Evolutionary conservation across 768 basidiomycete genomes (phyloP).

Genomic region (Lactarius hatsudake): DNA sequence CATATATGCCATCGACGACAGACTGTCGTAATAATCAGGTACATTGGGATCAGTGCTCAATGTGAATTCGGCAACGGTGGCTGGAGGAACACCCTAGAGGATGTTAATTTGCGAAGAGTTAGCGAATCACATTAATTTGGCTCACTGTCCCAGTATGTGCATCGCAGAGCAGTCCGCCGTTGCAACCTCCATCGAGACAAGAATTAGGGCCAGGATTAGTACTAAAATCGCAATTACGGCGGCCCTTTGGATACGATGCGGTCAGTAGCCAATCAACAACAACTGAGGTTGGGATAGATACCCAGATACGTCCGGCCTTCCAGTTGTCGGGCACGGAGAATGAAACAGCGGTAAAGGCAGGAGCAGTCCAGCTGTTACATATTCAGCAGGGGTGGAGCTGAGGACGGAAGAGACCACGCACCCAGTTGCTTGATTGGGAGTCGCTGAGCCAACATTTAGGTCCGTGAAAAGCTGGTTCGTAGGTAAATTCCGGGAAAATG

Average conservation of each 20-base stretch:
- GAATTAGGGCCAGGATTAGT: constrained; percentile 35
- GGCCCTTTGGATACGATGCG: constrained; percentile 30
- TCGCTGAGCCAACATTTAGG: constrained; percentile 33
- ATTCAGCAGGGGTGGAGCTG: not conserved
- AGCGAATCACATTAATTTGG: not conserved
- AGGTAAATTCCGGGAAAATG: not conserved
- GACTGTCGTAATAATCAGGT: constrained; percentile 37
- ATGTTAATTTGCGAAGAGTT: not conserved
- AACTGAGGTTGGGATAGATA: constrained; percentile 10
- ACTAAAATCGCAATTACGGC: constrained; percentile 41
- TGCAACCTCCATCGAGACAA: constrained; percentile 42
- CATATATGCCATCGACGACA: not conserved
- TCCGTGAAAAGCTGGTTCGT: constrained; percentile 35
- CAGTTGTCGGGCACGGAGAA: constrained; percentile 42
- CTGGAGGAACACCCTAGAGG: constrained; percentile 36
- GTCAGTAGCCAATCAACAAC: not conserved
- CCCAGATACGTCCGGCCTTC: constrained; percentile 42
- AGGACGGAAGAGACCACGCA: not conserved
- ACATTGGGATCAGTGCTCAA: constrained; percentile 29
- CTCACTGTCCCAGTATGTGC: constrained; percentile 38
- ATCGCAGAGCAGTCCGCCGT: constrained; percentile 40
- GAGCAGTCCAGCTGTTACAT: constrained; percentile 33
- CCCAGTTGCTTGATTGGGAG: constrained; percentile 35
- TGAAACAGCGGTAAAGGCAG: constrained; percentile 31
- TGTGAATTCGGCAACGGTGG: constrained; percentile 39